Percentiles rank a stretch among this genome's conserved stretches.
Evolutionary conservation across 495 filamentous ascomycete genomes (phyloP).

Genomic region (Neurospora sp.): DNA sequence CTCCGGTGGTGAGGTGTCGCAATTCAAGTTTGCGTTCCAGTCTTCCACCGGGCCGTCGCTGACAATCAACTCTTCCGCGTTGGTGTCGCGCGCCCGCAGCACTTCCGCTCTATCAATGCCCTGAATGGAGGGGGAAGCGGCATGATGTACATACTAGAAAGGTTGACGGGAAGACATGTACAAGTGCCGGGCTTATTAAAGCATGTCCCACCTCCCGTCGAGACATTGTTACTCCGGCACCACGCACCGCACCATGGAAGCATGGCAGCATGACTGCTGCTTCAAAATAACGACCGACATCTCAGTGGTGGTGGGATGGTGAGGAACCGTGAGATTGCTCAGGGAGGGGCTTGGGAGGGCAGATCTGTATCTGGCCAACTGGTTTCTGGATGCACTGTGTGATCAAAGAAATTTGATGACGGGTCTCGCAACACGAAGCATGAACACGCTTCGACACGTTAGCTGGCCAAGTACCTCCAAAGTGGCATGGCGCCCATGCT

Average conservation of each 20-base stretch:
- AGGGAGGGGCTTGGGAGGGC: background rate
- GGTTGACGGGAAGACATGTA: background rate
- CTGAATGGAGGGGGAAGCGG: background rate
- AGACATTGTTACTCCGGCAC: background rate
- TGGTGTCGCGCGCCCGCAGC: background rate
- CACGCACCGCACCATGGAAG: background rate
- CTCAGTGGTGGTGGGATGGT: background rate
- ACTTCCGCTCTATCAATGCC: background rate
- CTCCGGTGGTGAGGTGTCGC: background rate
- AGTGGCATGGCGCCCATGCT: background rate
- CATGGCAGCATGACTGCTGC: background rate
- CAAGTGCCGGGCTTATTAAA: background rate
- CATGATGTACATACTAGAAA: background rate
- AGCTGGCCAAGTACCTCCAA: conserved; percentile 2
- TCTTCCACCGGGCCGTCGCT: background rate
- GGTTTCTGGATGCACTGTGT: conserved; percentile 5
- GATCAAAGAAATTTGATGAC: conserved; percentile 4
- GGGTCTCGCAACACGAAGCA: conserved; percentile 1
- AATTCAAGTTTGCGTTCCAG: background rate
- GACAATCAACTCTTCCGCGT: background rate
- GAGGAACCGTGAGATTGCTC: background rate
- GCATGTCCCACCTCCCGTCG: background rate
- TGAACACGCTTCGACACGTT: background rate
- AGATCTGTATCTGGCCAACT: conserved; percentile 4
- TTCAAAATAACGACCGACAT: background rate